Conservation (phyloP, 768 basidiomycete species). For the Lentinula guzmanii region DNA sequence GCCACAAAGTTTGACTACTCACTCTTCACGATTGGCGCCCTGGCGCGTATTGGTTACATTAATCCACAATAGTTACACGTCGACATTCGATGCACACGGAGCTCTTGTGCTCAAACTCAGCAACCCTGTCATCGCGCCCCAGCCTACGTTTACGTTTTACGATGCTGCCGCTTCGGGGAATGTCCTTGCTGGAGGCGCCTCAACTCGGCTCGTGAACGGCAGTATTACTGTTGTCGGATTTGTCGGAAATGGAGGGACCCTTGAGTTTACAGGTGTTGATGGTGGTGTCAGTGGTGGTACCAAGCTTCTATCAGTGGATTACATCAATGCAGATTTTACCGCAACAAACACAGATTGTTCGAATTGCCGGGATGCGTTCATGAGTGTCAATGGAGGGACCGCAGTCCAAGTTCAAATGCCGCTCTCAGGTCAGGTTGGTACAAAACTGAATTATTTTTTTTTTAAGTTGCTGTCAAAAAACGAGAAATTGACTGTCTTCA, state of each 20-base stretch:
- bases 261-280: conserved; percentile 36
- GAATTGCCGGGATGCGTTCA: conserved; percentile 40
- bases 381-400: conserved; percentile 40
- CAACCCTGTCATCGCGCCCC: conserved; percentile 6
- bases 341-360: conserved; percentile 40
- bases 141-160: conserved; percentile 12
- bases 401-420: conserved; percentile 40
- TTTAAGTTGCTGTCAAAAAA: neutral
- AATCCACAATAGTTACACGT: conserved; percentile 23
- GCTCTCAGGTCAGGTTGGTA: conserved; percentile 38
- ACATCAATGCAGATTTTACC: conserved; percentile 40
- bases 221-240: conserved; percentile 14
- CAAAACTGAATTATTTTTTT: neutral
- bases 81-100: conserved; percentile 13
- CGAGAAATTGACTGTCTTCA: neutral
- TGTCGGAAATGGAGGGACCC: conserved; percentile 33
- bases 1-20: neutral
- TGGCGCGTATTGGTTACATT: neutral
- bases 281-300: conserved; percentile 35
- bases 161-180: conserved; percentile 10
- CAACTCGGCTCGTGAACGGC: conserved; percentile 11
- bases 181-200: conserved; percentile 14
- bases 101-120: conserved; percentile 14
- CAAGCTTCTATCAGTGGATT: conserved; percentile 38
- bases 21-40: neutral